Percentiles rank a stretch among this genome's conserved stretches.
Conservation (phyloP, 495 filamentous ascomycete genomes). For the Talaromyces liani region DNA sequence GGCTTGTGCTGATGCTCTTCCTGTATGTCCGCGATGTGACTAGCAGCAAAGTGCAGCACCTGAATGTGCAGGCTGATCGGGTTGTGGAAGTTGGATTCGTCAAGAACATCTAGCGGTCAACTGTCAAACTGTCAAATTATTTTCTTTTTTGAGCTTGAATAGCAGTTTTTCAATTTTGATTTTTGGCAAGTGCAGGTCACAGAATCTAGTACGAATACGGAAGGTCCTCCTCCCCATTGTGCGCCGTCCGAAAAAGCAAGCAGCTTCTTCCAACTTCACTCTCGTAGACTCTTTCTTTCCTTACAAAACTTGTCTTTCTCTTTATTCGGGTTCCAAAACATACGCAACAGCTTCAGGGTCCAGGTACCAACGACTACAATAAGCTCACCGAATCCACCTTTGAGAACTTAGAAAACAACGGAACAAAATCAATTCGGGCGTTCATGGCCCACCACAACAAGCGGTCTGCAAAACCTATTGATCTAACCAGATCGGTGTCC, state of each 20-base stretch:
- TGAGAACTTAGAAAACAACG: neutral
- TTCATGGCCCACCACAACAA: neutral
- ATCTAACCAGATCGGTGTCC: neutral
- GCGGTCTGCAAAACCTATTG: neutral
- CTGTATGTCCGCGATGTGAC: conserved; percentile 67
- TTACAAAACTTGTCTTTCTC: neutral
- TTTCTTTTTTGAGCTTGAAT: neutral
- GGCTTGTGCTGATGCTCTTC: conserved; percentile 45
- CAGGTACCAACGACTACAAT: neutral
- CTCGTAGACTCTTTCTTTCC: neutral
- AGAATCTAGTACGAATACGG: neutral
- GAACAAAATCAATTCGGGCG: neutral
- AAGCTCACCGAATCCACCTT: neutral
- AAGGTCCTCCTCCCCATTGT: neutral
- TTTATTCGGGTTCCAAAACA: neutral
- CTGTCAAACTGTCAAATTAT: neutral
- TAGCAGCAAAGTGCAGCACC: conserved; percentile 52
- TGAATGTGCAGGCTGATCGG: conserved; percentile 52
- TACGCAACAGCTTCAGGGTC: neutral
- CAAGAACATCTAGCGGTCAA: conserved; percentile 46
- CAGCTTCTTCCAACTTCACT: neutral
- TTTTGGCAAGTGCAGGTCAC: neutral
- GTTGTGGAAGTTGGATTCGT: conserved; percentile 66
- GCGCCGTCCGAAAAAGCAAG: neutral
- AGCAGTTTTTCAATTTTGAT: neutral